Evolutionary conservation across 345 rosid species (phyloP), one percentile per base, ranked within the genome.

Genomic region (Arabidopsis suecica): DNA sequence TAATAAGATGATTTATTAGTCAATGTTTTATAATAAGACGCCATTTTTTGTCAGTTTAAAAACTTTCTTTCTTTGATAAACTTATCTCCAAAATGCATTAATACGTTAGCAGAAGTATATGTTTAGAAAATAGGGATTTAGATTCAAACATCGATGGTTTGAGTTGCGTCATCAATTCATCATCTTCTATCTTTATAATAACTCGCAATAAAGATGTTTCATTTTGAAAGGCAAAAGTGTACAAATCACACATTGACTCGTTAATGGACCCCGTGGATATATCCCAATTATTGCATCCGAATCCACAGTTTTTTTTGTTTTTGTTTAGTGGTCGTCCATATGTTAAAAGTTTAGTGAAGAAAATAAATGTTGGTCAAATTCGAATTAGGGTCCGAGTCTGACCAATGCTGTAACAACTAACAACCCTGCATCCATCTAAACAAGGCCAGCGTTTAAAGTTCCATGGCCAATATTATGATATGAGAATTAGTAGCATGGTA

Each of bases 111-210:
- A 1, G 22, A 37, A 22, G 45, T 33, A 34, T 42, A n/a, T 56
- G 61, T 16, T 50, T 30, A 51, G 30, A 30, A 30, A 54, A 40
- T 4, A 56, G 32, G 23, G 9, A 45, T 20, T 61, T 32, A 18
- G 3, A 74, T 25, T 14, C 11, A 36, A 34, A 56, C 23, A 56
- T 37, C n/a, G 25, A 36, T 36, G 60, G 72, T 28, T 56, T 45
- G 41, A 57, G 51, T 36, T 47, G 66, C 72, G 78, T 75, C 73
- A 67, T 57, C 73, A 49, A 9, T 30, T 30, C 68, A 50, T 75
- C 73, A 67, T 68, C 68, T 7, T 58, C 25, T 25, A 45, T 49
- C 9, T 4, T 12, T 72, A 38, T 57, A 56, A 16, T 73, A 65
- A 45, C 56, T 62, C 47, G 37, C 13, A 12, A 38, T 38, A 25